These are phyloP conservation scores for Leishmania martiniquensis DNA, from an alignment of 208 protist genomes.

Conservation along the genomic window DNA sequence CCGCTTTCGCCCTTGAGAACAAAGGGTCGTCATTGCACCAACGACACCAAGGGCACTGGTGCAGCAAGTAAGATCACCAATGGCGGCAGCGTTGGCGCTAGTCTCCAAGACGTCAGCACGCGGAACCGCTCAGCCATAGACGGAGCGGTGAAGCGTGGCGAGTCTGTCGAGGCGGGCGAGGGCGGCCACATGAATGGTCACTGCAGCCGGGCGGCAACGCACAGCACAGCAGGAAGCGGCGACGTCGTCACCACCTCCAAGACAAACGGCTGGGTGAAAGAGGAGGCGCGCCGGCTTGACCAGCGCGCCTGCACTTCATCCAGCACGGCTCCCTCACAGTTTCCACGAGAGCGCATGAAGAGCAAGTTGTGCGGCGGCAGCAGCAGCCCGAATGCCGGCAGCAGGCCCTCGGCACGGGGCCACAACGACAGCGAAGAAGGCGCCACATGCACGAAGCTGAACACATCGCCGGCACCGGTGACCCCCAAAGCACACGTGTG, in stretches of 20 bases:
- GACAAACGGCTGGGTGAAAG: slow-evolving; percentile 36
- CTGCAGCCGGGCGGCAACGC: neutral
- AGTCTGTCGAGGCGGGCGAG: neutral
- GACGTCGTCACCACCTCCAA: neutral
- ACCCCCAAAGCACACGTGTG: slow-evolving; percentile 21
- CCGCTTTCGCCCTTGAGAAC: slow-evolving; percentile 21
- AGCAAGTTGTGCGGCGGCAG: neutral
- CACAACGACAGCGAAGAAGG: neutral
- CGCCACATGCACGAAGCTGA: slow-evolving; percentile 2
- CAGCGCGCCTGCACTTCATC: neutral
- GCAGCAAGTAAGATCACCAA: neutral
- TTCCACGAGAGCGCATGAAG: slow-evolving; percentile 24
- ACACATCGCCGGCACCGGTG: slow-evolving; percentile 9
- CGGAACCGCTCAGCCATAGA: neutral
- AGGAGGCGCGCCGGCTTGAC: slow-evolving; percentile 35
- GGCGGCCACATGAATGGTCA: neutral
- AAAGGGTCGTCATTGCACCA: neutral
- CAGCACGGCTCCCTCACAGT: slow-evolving; percentile 10
- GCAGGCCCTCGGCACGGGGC: neutral
- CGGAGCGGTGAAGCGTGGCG: slow-evolving; percentile 10
- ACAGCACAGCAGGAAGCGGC: neutral
- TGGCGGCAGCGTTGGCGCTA: slow-evolving; percentile 1
- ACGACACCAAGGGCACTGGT: neutral
- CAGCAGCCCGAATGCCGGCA: slow-evolving; percentile 7
- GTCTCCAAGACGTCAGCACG: neutral